These are phyloP conservation scores for Lepiota brunneoincarnata DNA, from an alignment of 768 basidiomycete genomes.

Conservation along the genomic window DNA sequence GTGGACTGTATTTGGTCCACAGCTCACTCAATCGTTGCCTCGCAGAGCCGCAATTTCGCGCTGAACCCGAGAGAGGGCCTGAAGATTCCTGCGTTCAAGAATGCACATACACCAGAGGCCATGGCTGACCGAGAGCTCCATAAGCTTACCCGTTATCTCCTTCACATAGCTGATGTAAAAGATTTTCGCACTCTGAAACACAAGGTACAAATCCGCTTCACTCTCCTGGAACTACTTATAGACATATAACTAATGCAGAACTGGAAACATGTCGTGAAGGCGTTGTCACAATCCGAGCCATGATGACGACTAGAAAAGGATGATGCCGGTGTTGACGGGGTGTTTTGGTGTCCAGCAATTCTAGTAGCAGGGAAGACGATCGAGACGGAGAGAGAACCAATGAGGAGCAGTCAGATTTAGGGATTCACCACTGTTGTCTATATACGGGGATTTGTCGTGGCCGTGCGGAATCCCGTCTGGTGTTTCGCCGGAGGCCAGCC, in stretches of 20 bases:
- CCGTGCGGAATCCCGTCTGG: not conserved
- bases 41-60: conserved; percentile 79
- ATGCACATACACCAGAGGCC: conserved; percentile 64
- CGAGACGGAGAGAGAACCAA: too few relatives aligned
- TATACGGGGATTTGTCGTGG: too few relatives aligned
- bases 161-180: conserved; percentile 53
- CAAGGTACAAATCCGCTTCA: conserved; percentile 42
- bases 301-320: not conserved
- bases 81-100: conserved; percentile 80
- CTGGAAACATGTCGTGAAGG: conserved; percentile 48
- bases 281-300: conserved; percentile 24
- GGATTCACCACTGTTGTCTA: too few relatives aligned
- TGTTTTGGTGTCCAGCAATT: not conserved
- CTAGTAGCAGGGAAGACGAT: not conserved
- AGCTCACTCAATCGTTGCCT: conserved; percentile 1
- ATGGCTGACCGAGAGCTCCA: conserved; percentile 68
- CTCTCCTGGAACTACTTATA: not conserved
- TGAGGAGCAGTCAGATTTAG: too few relatives aligned
- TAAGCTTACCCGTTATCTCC: conserved; percentile 62
- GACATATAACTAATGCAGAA: conserved; percentile 30
- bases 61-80: conserved; percentile 82
- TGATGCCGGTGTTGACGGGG: not conserved
- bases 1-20: not conserved
- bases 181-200: conserved; percentile 70
- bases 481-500: not conserved